Evolutionary conservation across 1,139 yeast genomes (phyloP).

Genomic region (Hyphopichia buzzinii): DNA sequence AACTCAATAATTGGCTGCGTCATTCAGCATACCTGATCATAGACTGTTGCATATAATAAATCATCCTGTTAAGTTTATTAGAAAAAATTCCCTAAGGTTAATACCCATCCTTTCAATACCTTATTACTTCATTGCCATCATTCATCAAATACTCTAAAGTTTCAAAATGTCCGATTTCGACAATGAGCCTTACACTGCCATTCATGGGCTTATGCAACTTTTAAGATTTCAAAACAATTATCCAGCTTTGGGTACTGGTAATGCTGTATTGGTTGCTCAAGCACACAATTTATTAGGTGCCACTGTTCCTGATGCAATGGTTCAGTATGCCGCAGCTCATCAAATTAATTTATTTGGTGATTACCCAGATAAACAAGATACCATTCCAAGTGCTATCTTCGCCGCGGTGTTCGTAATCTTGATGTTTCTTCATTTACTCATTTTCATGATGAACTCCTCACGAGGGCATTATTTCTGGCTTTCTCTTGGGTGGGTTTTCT

Average conservation of each 20-base stretch:
- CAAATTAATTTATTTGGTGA: constrained; percentile 65
- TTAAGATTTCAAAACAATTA: constrained; percentile 30
- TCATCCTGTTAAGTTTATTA: no score
- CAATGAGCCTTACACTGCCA: constrained; percentile 14
- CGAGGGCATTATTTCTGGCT: constrained; percentile 68
- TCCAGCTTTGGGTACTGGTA: constrained; percentile 56
- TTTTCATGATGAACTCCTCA: constrained; percentile 50
- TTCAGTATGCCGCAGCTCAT: constrained; percentile 31
- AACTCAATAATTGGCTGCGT: neutral
- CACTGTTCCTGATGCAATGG: constrained; percentile 35
- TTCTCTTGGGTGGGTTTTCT: constrained; percentile 54
- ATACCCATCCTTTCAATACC: no score
- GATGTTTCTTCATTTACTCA: constrained; percentile 42
- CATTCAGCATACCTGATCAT: neutral
- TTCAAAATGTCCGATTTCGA: neutral
- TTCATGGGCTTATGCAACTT: constrained; percentile 32
- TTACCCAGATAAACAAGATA: constrained; percentile 55
- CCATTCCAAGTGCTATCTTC: constrained; percentile 63
- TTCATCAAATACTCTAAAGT: no score
- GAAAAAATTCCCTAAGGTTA: no score
- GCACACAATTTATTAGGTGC: constrained; percentile 25
- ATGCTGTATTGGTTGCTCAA: constrained; percentile 28
- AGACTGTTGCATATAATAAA: neutral
- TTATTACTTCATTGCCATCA: no score
- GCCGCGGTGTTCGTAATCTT: constrained; percentile 53